Base-by-base conservation (phyloP, 1,139 yeast species). In the Candida smagusa region DNA sequence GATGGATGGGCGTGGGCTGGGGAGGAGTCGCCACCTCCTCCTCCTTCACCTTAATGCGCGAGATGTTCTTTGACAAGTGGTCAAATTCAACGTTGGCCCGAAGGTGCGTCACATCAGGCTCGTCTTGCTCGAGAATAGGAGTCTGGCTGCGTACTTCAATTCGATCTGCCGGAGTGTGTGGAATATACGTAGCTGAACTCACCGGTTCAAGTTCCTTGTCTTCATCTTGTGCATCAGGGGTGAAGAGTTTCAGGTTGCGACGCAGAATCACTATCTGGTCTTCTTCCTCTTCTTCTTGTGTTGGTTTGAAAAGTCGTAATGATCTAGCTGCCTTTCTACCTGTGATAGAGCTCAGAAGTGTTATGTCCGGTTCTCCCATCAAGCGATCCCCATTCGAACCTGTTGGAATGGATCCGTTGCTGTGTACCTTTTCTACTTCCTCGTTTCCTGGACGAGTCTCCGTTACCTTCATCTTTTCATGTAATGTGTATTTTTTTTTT, bases 161-260 rank as follows among this genome's bases (percentile, higher is more conserved):
- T 30, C 39, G 44, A 25, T 40, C 69, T 52, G 50, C 65, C 6
- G 69, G 65, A 0, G 65, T 73, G 52, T 81, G 87, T 2, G 87
- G 87, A 40, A 79, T 72, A 50, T 81, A 81, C 0, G 85, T 79
- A 0, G 87, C 87, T 2, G 83, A 76, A 1, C 85, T 75, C 0
- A 79, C 76, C 1, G 82, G 81, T 40, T 77, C 78, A 12, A 22
- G 26, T 22, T 26, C 28, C 22, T 26, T 28, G 7, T 34, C 34
- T 3, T 32, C 31, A 19, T 27, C 26, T 9, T 31, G 26, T 8
- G 34, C 36, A 19, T 38, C 37, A 9, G 31, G 32, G 3, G 33
- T 12, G 32, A 30, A 29, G 16, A 35, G 25, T 31, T 28, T 33
- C 7, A 36, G 36, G 37, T 36, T 39, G 7, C 39, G 32, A 33